A percentile compares a stretch with the other conserved stretches of the same genome.
These are phyloP conservation scores for Neonectria neomacrospora DNA, from an alignment of 2,329 filamentous ascomycete species.

Conservation along the genomic window DNA sequence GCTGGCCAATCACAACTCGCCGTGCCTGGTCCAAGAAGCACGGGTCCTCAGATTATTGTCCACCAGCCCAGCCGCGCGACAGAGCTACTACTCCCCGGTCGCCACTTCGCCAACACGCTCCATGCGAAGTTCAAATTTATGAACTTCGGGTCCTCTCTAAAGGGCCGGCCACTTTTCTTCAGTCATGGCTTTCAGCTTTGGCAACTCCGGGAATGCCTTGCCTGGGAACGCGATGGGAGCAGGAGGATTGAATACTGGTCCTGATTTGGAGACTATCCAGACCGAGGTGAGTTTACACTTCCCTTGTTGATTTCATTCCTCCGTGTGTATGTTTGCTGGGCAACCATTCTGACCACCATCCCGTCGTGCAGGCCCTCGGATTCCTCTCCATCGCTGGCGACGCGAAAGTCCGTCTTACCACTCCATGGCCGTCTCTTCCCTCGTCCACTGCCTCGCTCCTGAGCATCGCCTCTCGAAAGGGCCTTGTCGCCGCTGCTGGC, in stretches of 20 bases:
- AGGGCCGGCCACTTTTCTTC: conserved; percentile 51
- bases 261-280: conserved; percentile 79
- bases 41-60: conserved; percentile 38
- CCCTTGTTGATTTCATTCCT: conserved; percentile 25
- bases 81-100: conserved; percentile 37
- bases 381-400: conserved; percentile 85
- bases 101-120: conserved; percentile 21
- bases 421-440: conserved; percentile 81
- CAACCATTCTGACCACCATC: conserved; percentile 37
- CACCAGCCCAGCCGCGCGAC: conserved; percentile 30
- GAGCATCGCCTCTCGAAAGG: conserved; percentile 81
- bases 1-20: conserved; percentile 38
- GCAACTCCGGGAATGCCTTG: conserved; percentile 58
- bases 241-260: conserved; percentile 59
- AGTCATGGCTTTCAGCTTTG: conserved; percentile 74
- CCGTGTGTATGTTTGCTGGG: conserved; percentile 8
- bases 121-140: conserved; percentile 44
- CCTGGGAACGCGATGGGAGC: conserved; percentile 53
- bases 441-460: conserved; percentile 83
- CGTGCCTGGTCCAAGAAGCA: conserved; percentile 26
- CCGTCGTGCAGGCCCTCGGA: conserved; percentile 69
- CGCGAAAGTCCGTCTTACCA: conserved; percentile 82
- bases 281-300: conserved; percentile 72
- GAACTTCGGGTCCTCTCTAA: conserved; percentile 41
- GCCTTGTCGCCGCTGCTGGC: conserved; percentile 87